Evolutionary conservation across 1,284 basidiomycete species (phyloP), one percentile per base, ranked within the genome.

Genomic region (Caloboletus firmus): DNA sequence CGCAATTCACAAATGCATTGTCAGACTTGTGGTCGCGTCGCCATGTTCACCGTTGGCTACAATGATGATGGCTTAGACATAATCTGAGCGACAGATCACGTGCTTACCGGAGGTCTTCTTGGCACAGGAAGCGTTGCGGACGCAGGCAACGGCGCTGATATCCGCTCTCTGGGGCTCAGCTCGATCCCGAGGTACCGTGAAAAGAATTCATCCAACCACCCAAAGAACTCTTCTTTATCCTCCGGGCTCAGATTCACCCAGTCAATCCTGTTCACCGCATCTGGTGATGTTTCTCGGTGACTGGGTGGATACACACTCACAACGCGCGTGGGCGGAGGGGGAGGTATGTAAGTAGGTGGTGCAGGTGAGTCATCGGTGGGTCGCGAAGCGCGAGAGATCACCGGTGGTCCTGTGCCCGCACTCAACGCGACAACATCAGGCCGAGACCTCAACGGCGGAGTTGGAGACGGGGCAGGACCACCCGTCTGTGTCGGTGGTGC

Each of bases 171-270:
- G 6, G 62, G 56, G 42, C 56, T 34, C 39, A 71, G 24, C 46
- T 58, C 55, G 26, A 72, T 52, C 47, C 50, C 45, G 24, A 72
- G 59, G 51, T 73, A 75, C 39, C 75, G 74, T 18, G 79, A 76
- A 62, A 91, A 91, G 70, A 86, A 91, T 64, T 89, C 87, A 63
- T 93, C 89, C 17, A 92, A 72, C 83, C 87, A 89, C 49, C 70
- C 69, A 67, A 92, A 93, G 63, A 92, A 85, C 17, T 73, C 79
- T 32, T 81, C 70, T 66, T 90, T 92, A 63, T 93, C 89, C 62
- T 82, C 75, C 9, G 65, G 60, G 1, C 81, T 79, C 40, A 91
- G 73, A 65, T 87, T 83, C 5, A 74, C 66, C 89, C 89, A 91
- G 63, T 89, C 83, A 30, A 91, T 80, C 43, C 56, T 61, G 11